Conservation (phyloP, 2,329 filamentous ascomycete genomes). For the Penicillium verrucosum region DNA sequence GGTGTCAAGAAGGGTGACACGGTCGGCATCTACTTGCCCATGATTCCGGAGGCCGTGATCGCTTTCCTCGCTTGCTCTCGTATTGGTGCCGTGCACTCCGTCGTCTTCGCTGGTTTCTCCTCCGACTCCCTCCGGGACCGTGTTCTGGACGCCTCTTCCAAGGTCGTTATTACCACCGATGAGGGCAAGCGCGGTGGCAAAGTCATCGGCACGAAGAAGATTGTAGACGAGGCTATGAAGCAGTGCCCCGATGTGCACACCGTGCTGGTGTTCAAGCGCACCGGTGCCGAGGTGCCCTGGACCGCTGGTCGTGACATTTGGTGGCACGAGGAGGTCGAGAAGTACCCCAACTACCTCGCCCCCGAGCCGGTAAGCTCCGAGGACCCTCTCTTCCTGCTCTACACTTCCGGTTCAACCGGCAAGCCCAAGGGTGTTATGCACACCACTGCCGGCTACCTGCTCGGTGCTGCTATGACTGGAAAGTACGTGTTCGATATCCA, state of each 20-base stretch:
- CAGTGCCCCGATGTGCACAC: conserved; percentile 85
- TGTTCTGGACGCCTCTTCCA: conserved; percentile 84
- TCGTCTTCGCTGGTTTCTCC: conserved; percentile 97
- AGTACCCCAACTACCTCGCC: conserved; percentile 89
- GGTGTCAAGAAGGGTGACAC: conserved; percentile 97
- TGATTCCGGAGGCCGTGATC: conserved; percentile 95
- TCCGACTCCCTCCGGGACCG: conserved; percentile 93
- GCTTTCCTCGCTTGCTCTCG: conserved; percentile 87
- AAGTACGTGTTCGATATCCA: conserved; percentile 99
- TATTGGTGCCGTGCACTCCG: conserved; percentile 94
- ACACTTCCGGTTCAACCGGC: conserved; percentile 95
- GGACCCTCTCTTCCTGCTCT: conserved; percentile 94
- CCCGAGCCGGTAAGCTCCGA: conserved; percentile 89
- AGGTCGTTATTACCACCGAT: conserved; percentile 93
- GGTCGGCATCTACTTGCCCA: conserved; percentile 94
- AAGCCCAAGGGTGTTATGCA: conserved; percentile 99
- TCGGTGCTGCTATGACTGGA: conserved; percentile 87
- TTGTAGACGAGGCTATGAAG: conserved; percentile 95
- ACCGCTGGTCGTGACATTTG: conserved; percentile 84
- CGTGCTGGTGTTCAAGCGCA: conserved; percentile 91
- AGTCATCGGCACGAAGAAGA: conserved; percentile 96
- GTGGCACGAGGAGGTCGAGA: conserved; percentile 99
- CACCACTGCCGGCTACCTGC: conserved; percentile 90
- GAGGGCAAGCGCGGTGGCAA: conserved; percentile 98
- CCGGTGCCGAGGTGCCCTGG: conserved; percentile 88